phyloP scores from a whole-genome alignment of 2,329 filamentous ascomycete genomes.

The Pseudonectria foliicola region DNA sequence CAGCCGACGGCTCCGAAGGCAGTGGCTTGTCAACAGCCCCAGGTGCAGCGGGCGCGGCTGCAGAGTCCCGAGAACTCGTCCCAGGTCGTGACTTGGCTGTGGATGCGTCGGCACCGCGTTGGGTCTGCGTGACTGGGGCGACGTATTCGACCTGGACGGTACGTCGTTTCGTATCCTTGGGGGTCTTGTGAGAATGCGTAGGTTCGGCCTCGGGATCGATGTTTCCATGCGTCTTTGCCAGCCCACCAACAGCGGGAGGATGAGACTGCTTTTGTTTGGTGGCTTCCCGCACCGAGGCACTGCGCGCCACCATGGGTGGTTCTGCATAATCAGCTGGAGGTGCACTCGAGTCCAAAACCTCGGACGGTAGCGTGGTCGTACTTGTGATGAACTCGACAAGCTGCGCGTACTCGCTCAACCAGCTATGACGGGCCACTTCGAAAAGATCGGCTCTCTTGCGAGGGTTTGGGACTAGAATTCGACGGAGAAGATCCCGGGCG shows the following conservation, averaged over 20 bases:
- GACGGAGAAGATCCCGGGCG: conserved; percentile 81
- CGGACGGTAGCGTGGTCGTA: conserved; percentile 77
- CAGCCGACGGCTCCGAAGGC: conserved; percentile 47
- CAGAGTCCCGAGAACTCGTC: conserved; percentile 39
- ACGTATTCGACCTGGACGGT: conserved; percentile 99
- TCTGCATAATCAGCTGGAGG: conserved; percentile 49
- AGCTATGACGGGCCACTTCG: conserved; percentile 95
- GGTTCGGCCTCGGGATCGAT: conserved; percentile 60
- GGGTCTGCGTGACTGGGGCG: conserved; percentile 78
- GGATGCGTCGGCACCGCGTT: conserved; percentile 48
- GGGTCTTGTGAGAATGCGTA: conserved; percentile 42
- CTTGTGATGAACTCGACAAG: conserved; percentile 96
- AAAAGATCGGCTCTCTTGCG: conserved; percentile 92
- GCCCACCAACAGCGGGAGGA: conserved; percentile 49
- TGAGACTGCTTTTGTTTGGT: conserved; percentile 57
- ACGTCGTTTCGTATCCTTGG: conserved; percentile 82
- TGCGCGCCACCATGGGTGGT: conserved; percentile 62
- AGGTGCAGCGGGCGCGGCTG: conserved; percentile 20
- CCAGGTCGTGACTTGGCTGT: conserved; percentile 17
- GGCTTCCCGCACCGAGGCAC: conserved; percentile 85
- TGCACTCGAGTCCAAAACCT: conserved; percentile 75
- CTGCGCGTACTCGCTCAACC: conserved; percentile 95
- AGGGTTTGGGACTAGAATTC: conserved; percentile 92
- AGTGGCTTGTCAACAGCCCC: conserved; percentile 49
- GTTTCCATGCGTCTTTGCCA: conserved; percentile 67